Evolutionary conservation across 768 basidiomycete species (phyloP).

Genomic region (Coprinopsis cinerea): DNA sequence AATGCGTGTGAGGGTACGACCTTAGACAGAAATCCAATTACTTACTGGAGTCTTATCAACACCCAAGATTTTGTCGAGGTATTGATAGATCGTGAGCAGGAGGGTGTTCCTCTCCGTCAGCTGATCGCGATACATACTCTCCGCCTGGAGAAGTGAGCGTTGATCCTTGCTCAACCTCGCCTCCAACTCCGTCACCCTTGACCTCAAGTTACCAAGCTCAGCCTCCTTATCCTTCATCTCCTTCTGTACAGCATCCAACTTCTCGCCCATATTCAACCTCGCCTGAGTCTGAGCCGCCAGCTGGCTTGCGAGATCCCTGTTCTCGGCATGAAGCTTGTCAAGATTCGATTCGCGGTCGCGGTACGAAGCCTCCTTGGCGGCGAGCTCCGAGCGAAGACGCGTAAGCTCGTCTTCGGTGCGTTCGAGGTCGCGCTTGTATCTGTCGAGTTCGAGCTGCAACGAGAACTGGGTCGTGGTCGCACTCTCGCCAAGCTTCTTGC

Average conservation of each 20-base stretch:
- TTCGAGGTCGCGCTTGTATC: conserved; percentile 78
- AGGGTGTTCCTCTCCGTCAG: conserved; percentile 90
- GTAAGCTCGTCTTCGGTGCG: conserved; percentile 74
- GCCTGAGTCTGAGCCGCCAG: conserved; percentile 85
- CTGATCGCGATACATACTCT: conserved; percentile 85
- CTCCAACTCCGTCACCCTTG: conserved; percentile 71
- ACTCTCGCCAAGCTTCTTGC: conserved; percentile 75
- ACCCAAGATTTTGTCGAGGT: conserved; percentile 90
- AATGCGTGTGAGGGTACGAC: background rate
- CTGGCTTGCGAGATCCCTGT: conserved; percentile 72
- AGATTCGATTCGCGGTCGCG: conserved; percentile 69
- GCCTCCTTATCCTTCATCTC: conserved; percentile 60
- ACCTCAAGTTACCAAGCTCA: conserved; percentile 55
- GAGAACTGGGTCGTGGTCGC: conserved; percentile 81
- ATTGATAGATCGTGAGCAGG: conserved; percentile 88
- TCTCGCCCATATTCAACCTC: conserved; percentile 79
- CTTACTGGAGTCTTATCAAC: conserved; percentile 80
- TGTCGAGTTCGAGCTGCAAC: conserved; percentile 84
- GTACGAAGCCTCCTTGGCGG: conserved; percentile 55
- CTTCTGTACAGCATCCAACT: conserved; percentile 69
- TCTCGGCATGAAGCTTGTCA: conserved; percentile 74
- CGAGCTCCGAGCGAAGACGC: conserved; percentile 63
- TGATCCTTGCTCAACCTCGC: conserved; percentile 78
- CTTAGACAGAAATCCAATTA: conserved; percentile 9
- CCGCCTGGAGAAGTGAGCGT: conserved; percentile 59